Base-by-base conservation (phyloP, 2,329 filamentous ascomycete species). In the Colletotrichum abscissum region DNA sequence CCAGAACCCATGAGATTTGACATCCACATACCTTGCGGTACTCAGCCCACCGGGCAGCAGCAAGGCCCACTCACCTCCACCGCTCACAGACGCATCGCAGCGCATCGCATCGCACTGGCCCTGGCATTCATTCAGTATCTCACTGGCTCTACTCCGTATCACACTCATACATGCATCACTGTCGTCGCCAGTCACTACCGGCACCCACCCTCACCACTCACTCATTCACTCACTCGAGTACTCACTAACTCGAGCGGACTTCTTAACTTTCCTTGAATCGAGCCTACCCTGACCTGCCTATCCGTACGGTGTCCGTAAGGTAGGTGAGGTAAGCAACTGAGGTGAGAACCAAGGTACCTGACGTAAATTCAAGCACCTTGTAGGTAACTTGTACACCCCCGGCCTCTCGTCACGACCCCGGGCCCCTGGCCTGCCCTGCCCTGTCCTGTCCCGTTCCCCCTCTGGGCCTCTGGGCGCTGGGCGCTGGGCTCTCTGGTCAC, bases 321-420 rank as follows among this genome's bases (percentile, higher is more conserved):
- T 35, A 35, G 33, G 1, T 35, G 11, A 35, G 16, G 38, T 19
- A 19, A 42, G 38, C 16, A 33, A 9, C 30, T 11, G 30, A 33
- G 30, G 8, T 33, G 30, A 19, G 38, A 8, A 42, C 16, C 38
- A 42, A 42, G 38, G 38, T 42, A 16, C 38, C 42, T 49, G 9
- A 71, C 67, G 56, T 66, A 66, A 71, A 57, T 35, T 49, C 71
- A 62, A 60, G 60, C 42, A 58, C 49, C 62, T n/a, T n/a, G n/a
- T 8, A 30, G 1, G 30, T 16, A 26, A 9, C 5, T 26, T 33
- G 55, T 60, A 26, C 33, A 46, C 46, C 46, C 26, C 60, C 4
- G 16, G 28, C 58, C 7, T 16, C 19, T 22, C 19, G 12, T 19
- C 22, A 14, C 33, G 42, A 16, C 56, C 57, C 57, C 28, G 28